phyloP scores from a whole-genome alignment of 2,329 filamentous ascomycete species.

The Penicillium sp. region DNA sequence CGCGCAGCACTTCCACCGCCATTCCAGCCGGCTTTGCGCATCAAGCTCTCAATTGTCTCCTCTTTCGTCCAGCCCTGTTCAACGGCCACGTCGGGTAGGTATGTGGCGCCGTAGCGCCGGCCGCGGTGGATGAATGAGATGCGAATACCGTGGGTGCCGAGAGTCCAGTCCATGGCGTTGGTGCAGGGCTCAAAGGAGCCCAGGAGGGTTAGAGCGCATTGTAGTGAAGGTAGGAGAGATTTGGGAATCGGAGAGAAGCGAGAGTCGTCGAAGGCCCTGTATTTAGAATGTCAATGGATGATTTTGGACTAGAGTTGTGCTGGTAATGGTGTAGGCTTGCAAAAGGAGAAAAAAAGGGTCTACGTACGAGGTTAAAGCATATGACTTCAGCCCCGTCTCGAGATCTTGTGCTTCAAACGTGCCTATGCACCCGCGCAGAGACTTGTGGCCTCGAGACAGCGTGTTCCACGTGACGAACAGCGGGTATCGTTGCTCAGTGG shows the following conservation, averaged over 20 bases:
- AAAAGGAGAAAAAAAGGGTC: neutral
- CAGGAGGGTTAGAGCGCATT: conserved; percentile 69
- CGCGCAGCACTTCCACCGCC: conserved; percentile 48
- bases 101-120: conserved; percentile 75
- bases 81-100: conserved; percentile 81
- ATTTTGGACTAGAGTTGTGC: neutral
- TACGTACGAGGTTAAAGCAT: conserved; percentile 71
- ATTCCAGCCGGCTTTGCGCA: conserved; percentile 91
- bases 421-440: conserved; percentile 88
- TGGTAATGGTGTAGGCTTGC: neutral
- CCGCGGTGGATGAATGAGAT: conserved; percentile 76
- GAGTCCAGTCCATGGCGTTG: conserved; percentile 74
- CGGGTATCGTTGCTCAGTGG: conserved; percentile 55
- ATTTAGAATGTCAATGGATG: neutral
- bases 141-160: conserved; percentile 81
- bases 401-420: conserved; percentile 81
- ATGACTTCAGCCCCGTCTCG: conserved; percentile 66
- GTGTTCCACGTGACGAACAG: conserved; percentile 96
- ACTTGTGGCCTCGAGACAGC: conserved; percentile 58
- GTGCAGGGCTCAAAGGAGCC: conserved; percentile 75
- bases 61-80: conserved; percentile 97
- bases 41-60: conserved; percentile 80
- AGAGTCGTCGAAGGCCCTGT: conserved; percentile 59
- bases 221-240: conserved; percentile 46
- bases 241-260: conserved; percentile 57